phyloP scores from a whole-genome alignment of 1,284 basidiomycete species.

The Anthracocystis panici-leucophaei region DNA sequence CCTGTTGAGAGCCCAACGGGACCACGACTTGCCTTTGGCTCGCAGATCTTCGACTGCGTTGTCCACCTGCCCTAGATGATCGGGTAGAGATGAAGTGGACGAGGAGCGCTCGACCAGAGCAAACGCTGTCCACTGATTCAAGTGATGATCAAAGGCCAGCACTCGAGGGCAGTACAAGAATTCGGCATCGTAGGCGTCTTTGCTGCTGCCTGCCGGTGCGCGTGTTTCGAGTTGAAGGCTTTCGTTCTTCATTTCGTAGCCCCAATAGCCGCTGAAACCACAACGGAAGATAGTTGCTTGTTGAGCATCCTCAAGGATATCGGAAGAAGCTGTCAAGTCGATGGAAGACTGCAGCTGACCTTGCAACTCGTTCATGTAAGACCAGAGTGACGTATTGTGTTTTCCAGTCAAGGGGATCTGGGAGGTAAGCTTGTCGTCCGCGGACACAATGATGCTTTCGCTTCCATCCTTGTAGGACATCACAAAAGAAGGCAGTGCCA shows the following conservation, averaged over 20 bases:
- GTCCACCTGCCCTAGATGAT: slow-evolving; percentile 9
- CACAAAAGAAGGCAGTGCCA: slow-evolving; percentile 59
- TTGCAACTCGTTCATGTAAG: slow-evolving; percentile 57
- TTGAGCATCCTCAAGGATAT: slow-evolving; percentile 10
- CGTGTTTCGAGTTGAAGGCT: slow-evolving; percentile 62
- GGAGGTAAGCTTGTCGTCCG: slow-evolving; percentile 4
- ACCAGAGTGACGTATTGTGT: slow-evolving; percentile 52
- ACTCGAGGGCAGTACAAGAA: slow-evolving; percentile 70
- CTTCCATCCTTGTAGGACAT: slow-evolving; percentile 54
- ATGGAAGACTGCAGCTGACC: slow-evolving; percentile 29
- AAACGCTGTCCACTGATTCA: slow-evolving; percentile 70
- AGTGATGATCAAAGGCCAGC: slow-evolving; percentile 70
- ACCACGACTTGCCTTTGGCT: slow-evolving; percentile 21
- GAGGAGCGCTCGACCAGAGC: slow-evolving; percentile 46
- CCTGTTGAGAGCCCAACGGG: slow-evolving; percentile 12
- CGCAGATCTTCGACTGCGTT: slow-evolving; percentile 22
- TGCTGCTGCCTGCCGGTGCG: slow-evolving; percentile 4
- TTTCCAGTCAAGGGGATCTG: slow-evolving; percentile 2
- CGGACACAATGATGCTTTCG: slow-evolving; percentile 17
- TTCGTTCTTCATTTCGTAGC: slow-evolving; percentile 74
- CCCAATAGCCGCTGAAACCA: slow-evolving; percentile 74
- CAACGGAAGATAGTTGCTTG: slow-evolving; percentile 68
- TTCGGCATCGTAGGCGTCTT: slow-evolving; percentile 67
- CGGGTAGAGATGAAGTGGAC: neutral
- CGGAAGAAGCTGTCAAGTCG: slow-evolving; percentile 1